phyloP scores from a whole-genome alignment of 2,329 filamentous ascomycete species.

The Rasamsonia emersonii region DNA sequence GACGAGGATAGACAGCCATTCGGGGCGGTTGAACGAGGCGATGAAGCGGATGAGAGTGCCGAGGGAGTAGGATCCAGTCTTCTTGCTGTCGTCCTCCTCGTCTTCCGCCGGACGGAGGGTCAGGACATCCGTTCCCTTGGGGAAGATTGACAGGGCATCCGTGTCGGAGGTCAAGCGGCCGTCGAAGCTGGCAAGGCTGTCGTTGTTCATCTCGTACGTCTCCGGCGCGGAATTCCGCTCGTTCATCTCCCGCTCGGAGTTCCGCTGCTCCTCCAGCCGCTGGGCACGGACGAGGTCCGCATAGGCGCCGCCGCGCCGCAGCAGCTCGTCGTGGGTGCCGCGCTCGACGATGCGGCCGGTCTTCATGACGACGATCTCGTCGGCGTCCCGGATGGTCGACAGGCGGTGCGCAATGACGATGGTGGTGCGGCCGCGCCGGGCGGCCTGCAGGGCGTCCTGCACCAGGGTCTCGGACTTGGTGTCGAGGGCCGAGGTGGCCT shows the following conservation, averaged over 20 bases:
- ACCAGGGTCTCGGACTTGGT: constrained; percentile 92
- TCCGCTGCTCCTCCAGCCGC: constrained; percentile 57
- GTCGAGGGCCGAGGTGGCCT: constrained; percentile 88
- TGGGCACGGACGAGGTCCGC: constrained; percentile 80
- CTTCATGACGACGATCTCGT: constrained; percentile 93
- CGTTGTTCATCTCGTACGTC: constrained; percentile 20
- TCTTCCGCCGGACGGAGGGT: too few relatives aligned
- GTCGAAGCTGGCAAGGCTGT: too few relatives aligned
- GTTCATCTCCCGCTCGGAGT: constrained; percentile 11
- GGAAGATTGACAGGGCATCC: constrained; percentile 19
- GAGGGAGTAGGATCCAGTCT: constrained; percentile 54
- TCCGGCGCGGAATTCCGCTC: constrained; percentile 17
- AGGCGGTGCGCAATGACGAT: constrained; percentile 93
- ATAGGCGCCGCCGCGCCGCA: constrained; percentile 65
- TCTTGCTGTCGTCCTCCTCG: constrained; percentile 42
- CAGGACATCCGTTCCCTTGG: constrained; percentile 47
- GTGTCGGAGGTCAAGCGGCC: constrained; percentile 24
- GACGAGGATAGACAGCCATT: constrained; percentile 63
- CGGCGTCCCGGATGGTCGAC: constrained; percentile 84
- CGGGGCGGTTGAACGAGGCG: constrained; percentile 65
- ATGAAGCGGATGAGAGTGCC: constrained; percentile 73
- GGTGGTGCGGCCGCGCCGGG: constrained; percentile 77
- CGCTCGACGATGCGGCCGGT: constrained; percentile 82
- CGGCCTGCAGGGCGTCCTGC: constrained; percentile 84
- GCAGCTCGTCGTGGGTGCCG: constrained; percentile 72